Evolutionary conservation across 768 basidiomycete genomes (phyloP).

Genomic region (Lactifluus pinguis): DNA sequence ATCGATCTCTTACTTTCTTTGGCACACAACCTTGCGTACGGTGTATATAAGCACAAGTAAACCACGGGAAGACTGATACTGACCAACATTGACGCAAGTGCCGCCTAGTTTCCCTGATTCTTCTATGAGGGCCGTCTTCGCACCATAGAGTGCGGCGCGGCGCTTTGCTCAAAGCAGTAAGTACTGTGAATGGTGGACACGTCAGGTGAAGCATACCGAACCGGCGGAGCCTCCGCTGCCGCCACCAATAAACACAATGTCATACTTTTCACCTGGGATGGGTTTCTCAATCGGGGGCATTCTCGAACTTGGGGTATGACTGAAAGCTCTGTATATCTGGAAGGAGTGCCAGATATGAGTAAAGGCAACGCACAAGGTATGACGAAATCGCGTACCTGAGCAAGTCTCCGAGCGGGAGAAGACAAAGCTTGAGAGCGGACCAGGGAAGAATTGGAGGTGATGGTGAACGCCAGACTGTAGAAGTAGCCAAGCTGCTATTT

Average conservation of each 20-base stretch:
- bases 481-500: too few relatives aligned
- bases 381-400: neutral
- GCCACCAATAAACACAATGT: constrained; percentile 84
- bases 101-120: constrained; percentile 69
- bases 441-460: neutral
- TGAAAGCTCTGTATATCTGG: constrained; percentile 42
- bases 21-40: constrained; percentile 75
- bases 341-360: neutral
- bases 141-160: constrained; percentile 85
- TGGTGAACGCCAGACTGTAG: constrained; percentile 1
- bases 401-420: neutral
- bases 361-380: too few relatives aligned
- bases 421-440: constrained; percentile 2
- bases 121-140: constrained; percentile 89
- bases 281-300: constrained; percentile 72
- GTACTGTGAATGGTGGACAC: neutral
- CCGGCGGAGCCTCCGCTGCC: constrained; percentile 90
- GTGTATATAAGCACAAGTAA: neutral
- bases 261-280: constrained; percentile 52
- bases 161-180: constrained; percentile 41
- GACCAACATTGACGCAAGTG: constrained; percentile 97
- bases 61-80: constrained; percentile 24
- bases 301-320: constrained; percentile 29
- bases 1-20: constrained; percentile 63
- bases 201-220: constrained; percentile 49